phyloP scores from a whole-genome alignment of 176 grass and related monocot species.

The Oropetium thomaeum region DNA sequence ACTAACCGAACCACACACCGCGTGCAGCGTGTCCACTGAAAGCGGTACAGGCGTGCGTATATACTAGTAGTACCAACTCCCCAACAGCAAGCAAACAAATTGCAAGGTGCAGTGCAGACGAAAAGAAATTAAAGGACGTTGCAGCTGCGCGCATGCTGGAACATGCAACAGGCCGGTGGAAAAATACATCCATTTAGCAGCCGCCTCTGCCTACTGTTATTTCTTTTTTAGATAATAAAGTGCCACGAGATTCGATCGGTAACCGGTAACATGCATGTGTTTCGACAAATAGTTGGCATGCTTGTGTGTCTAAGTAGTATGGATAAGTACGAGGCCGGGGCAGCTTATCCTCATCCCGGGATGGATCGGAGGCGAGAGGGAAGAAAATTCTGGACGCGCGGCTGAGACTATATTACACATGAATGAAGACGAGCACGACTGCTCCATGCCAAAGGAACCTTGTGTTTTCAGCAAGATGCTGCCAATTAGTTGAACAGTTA shows the following conservation, averaged over 20 bases:
- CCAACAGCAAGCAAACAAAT: neutral
- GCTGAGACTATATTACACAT: neutral
- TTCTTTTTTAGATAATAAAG: too few relatives aligned
- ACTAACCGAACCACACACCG: too few relatives aligned
- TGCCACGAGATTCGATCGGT: too few relatives aligned
- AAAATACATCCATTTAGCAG: too few relatives aligned
- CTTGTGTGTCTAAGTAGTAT: too few relatives aligned
- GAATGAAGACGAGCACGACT: neutral
- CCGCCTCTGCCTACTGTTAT: too few relatives aligned
- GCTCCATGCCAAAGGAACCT: neutral
- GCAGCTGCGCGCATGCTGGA: neutral
- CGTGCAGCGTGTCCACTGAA: neutral
- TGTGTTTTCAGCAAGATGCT: conserved; percentile 12
- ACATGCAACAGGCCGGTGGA: too few relatives aligned
- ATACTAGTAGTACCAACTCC: neutral
- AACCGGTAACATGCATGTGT: too few relatives aligned
- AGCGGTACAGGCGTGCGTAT: neutral
- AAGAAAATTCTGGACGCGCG: neutral
- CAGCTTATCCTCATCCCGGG: too few relatives aligned
- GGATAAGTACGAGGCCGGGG: too few relatives aligned
- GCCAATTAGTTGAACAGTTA: neutral
- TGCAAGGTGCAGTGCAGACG: neutral
- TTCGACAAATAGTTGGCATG: too few relatives aligned
- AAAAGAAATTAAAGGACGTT: too few relatives aligned
- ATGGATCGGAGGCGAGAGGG: neutral